These are phyloP conservation scores for Pythium sp. DNA, from an alignment of 352 stramenopile species.

Conservation along the genomic window DNA sequence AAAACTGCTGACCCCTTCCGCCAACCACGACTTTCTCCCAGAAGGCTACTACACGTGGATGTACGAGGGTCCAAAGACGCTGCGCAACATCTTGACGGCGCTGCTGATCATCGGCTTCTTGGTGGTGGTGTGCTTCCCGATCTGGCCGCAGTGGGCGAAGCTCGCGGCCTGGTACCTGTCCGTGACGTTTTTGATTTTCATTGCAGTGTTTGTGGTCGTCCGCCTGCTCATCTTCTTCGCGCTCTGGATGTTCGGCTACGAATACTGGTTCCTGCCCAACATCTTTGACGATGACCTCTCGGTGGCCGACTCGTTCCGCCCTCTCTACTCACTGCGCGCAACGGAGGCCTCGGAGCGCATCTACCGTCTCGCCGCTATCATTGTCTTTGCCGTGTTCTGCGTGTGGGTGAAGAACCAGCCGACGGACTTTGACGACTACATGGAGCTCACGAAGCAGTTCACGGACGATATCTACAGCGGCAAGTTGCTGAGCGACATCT, in stretches of 20 bases:
- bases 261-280: constrained; percentile 99
- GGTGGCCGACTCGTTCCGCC: constrained; percentile 98
- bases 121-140: constrained; percentile 97
- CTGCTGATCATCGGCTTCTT: constrained; percentile 97
- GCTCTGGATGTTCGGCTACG: constrained; percentile 94
- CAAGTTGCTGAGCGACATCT: constrained; percentile 97
- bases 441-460: constrained; percentile 98
- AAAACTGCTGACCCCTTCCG: constrained; percentile 77
- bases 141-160: constrained; percentile 99
- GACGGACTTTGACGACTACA: constrained; percentile 99
- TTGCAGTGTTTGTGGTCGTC: constrained; percentile 95
- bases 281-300: constrained; percentile 98
- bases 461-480: constrained; percentile 99
- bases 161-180: constrained; percentile 98
- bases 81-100: constrained; percentile 97
- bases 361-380: constrained; percentile 91
- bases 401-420: constrained; percentile 98
- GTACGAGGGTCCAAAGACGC: constrained; percentile 97
- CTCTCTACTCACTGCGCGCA: constrained; percentile 87
- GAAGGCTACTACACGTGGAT: constrained; percentile 99
- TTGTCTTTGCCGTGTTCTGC: constrained; percentile 94
- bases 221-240: constrained; percentile 96
- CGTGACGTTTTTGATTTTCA: constrained; percentile 98
- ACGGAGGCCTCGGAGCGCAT: constrained; percentile 91
- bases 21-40: constrained; percentile 92